Evolutionary conservation across 345 rosid genomes (phyloP), one percentile per base, ranked within the genome.

Genomic region (Acer negundo): DNA sequence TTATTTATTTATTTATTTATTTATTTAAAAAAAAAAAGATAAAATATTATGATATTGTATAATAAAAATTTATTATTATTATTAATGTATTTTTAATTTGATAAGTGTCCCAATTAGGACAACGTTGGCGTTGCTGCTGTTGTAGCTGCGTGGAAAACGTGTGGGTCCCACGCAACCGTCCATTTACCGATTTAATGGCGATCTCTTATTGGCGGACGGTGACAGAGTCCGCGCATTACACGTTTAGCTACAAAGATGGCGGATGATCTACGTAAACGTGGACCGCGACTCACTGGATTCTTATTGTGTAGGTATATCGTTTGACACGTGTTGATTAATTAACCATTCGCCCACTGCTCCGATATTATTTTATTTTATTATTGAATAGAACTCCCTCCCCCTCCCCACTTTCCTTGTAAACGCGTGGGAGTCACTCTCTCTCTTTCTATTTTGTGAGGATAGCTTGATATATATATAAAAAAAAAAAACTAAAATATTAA

Each of bases 201-300:
- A 51, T 10, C 1, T 63, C 4, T 73, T 56, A 83, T 80, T 81
- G 85, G 76, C 4, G 6, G 79, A 80, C 7, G 28, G 75, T 35
- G 86, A 85, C 84, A 68, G 24, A 35, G 38, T 35, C 55, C 13
- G 22, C 67, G 75, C 72, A 49, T 72, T 72, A 40, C 75, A 62
- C 73, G 73, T 59, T 69, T 20, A 75, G 62, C 49, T 35, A 15
- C 20, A 6, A 51, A 28, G 59, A 77, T 78, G 58, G 77, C 82
- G 79, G 81, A 79, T 77, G 70, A 80, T 75, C 75, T 75, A 86
- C 87, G 84, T 47, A 81, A 84, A 51, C 69, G 62, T 78, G 64
- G 58, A 78, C 72, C 77, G 58, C 70, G 80, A 77, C 76, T 28
- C 77, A 79, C 77, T 19, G 55, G 75, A 79, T 61, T 73, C n/a